These are phyloP conservation scores for Dictyophora rubrovolvata DNA, from an alignment of 768 basidiomycete species.

Conservation along the genomic window DNA sequence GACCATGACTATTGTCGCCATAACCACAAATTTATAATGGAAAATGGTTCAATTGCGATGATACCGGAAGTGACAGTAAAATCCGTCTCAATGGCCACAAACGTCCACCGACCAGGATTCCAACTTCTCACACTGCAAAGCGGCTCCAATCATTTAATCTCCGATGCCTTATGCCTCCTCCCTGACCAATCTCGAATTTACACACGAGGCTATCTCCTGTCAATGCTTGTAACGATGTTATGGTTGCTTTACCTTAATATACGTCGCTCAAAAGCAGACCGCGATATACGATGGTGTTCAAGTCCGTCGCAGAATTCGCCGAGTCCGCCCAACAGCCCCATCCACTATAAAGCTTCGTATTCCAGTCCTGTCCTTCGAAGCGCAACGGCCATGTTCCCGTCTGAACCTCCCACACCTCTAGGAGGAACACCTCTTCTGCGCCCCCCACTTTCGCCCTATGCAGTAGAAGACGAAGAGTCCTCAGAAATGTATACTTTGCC, in stretches of 20 bases:
- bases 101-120: slow-evolving; percentile 75
- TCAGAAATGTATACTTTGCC: not conserved
- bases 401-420: slow-evolving; percentile 3
- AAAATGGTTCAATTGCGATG: slow-evolving; percentile 16
- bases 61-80: slow-evolving; percentile 79
- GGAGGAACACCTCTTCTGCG: slow-evolving; percentile 6
- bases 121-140: slow-evolving; percentile 70
- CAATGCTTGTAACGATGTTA: slow-evolving; percentile 49
- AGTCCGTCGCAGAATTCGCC: not conserved
- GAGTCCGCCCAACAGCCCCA: slow-evolving; percentile 6
- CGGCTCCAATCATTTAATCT: slow-evolving; percentile 30
- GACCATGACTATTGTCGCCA: slow-evolving; percentile 95
- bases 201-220: slow-evolving; percentile 57
- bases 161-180: slow-evolving; percentile 63
- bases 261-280: slow-evolving; percentile 11
- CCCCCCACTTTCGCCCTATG: not conserved
- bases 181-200: slow-evolving; percentile 83
- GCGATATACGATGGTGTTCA: not conserved
- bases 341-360: slow-evolving; percentile 2
- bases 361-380: slow-evolving; percentile 3
- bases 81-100: slow-evolving; percentile 85
- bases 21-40: slow-evolving; percentile 31
- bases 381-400: slow-evolving; percentile 1
- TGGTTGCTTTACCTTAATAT: slow-evolving; percentile 37
- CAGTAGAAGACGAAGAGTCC: not conserved